Base-by-base conservation (phyloP, 371 early-diverging fungal genomes). In the Chytridium lagenaria region DNA sequence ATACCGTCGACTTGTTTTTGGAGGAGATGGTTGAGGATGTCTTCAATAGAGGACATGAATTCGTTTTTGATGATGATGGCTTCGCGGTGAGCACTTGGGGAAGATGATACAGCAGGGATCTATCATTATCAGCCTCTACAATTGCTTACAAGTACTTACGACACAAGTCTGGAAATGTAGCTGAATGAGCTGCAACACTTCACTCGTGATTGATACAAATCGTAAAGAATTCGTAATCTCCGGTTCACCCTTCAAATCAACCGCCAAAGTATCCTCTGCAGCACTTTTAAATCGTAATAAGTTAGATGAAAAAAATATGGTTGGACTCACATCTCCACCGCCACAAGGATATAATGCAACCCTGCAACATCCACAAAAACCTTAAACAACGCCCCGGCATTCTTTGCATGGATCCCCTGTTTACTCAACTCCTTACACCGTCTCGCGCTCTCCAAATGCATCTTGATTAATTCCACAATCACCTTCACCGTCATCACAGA, bases 81-180 rank as follows among this genome's bases (percentile, higher is more conserved):
- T 37, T 95, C 94, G 40, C 96, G 90, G 69, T 97, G 94, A 1
- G 91, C 86, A 19, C 94, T 89, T 10, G 94, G 94, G 5, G 92
- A 87, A 26, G 89, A 80, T 5, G 87, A 85, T 0, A 96, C 84
- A 59, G 94, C 76, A 0, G 95, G 95, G 26, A 91, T 76, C 93
- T 92, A 80, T 10, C 30, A 10, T 2, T 30, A 36, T 37, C 12
- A 12, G 59, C 39, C 2, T 61, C 39, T 28, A 22, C 63, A 31
- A 7, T 23, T 22, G 38, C n/a, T 65, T 10, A 10, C n/a, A 61
- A 33, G 19, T 10, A 40, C 87, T 83, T 88, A 95, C 95, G 68
- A 96, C 86, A 1, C 88, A 85, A 12, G 89, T 85, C 73, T 95
- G 95, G 84, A 96, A 97, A 80, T 97, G 97, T 40, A 90, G 84